Conservation (phyloP, 2,329 filamentous ascomycete species). For the Diaporthe destruens region DNA sequence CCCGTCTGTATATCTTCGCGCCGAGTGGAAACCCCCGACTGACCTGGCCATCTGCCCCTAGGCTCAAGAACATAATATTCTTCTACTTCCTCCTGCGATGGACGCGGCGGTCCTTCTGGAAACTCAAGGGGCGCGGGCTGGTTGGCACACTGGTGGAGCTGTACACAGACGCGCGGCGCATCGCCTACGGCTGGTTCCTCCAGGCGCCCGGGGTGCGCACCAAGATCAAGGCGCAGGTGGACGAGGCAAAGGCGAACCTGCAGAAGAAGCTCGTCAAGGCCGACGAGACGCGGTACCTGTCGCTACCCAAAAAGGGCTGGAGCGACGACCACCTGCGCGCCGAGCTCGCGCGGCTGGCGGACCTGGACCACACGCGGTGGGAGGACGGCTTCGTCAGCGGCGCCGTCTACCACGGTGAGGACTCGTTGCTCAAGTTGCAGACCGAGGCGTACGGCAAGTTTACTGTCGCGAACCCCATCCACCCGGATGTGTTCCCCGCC, state of each 20-base stretch:
- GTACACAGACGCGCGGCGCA: conserved; percentile 78
- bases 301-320: conserved; percentile 87
- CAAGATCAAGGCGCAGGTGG: conserved; percentile 87
- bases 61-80: conserved; percentile 89
- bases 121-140: conserved; percentile 89
- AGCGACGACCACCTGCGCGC: conserved; percentile 80
- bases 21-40: not conserved
- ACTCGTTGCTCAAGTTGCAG: conserved; percentile 84
- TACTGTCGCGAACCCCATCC: conserved; percentile 95
- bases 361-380: conserved; percentile 95
- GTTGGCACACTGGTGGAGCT: conserved; percentile 82
- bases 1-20: not conserved
- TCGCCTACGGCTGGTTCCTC: conserved; percentile 87
- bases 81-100: conserved; percentile 88
- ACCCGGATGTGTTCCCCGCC: conserved; percentile 97
- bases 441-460: conserved; percentile 95
- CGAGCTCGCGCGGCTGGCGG: conserved; percentile 83
- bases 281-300: conserved; percentile 78
- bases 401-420: conserved; percentile 95
- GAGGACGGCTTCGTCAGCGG: conserved; percentile 95
- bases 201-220: conserved; percentile 86
- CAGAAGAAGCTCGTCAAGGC: conserved; percentile 85
- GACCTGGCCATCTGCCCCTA: conserved; percentile 50
- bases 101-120: conserved; percentile 82
- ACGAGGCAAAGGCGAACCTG: conserved; percentile 82